A percentile compares a stretch with the other conserved stretches of the same genome.
Evolutionary conservation across 2,329 filamentous ascomycete species (phyloP).

Genomic region (Neopestalotiopsis sp.): DNA sequence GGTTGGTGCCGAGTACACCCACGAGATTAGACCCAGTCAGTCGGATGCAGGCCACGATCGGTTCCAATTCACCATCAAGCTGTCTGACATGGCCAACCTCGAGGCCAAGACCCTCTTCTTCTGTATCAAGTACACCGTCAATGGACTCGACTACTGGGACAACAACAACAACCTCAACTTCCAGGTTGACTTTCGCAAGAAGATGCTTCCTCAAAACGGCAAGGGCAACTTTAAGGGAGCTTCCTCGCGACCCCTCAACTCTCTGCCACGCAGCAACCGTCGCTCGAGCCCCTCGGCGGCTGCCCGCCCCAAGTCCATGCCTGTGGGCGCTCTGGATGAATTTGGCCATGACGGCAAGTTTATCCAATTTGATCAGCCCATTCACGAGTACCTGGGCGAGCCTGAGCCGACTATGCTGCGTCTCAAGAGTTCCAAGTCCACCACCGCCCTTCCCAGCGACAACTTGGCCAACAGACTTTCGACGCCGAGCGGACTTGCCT

Average conservation of each 20-base stretch:
- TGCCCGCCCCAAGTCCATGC: conserved; percentile 60
- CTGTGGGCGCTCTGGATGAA: conserved; percentile 68
- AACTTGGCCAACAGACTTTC: conserved; percentile 57
- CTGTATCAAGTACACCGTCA: conserved; percentile 86
- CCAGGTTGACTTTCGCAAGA: conserved; percentile 91
- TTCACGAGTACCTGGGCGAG: conserved; percentile 69
- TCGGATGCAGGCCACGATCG: conserved; percentile 75
- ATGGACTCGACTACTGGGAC: conserved; percentile 90
- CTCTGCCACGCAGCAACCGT: conserved; percentile 72
- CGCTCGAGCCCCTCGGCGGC: conserved; percentile 45
- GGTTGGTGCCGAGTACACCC: conserved; percentile 84
- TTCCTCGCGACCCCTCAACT: conserved; percentile 53
- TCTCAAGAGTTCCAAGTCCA: conserved; percentile 72
- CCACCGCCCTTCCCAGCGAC: conserved; percentile 66
- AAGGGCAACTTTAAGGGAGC: conserved; percentile 59
- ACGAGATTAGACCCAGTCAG: conserved; percentile 74
- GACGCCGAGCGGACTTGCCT: conserved; percentile 71
- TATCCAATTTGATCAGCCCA: conserved; percentile 59
- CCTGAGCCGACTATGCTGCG: conserved; percentile 63
- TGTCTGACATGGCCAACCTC: conserved; percentile 88
- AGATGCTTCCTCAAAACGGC: conserved; percentile 65
- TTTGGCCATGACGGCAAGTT: conserved; percentile 68
- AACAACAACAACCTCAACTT: conserved; percentile 90
- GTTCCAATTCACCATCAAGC: conserved; percentile 92
- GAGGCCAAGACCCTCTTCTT: conserved; percentile 92